Base-by-base conservation (phyloP, 129 eudicot species). In the Silybum marianum region DNA sequence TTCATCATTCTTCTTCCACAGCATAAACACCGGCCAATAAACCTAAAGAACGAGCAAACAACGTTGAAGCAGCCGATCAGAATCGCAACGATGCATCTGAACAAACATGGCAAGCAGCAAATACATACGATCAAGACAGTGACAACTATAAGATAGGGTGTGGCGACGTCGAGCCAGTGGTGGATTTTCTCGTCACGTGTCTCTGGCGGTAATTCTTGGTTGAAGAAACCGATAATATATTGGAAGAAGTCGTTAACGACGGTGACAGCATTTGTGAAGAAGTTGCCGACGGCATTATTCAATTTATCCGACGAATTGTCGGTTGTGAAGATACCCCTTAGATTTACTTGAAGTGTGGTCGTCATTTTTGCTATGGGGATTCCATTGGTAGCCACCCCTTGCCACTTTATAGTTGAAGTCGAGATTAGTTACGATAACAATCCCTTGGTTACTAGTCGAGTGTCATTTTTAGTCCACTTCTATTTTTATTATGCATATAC, bases 121-220 rank as follows among this genome's bases (percentile, higher is more conserved):
- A 85, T 18, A 0, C 77, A 80, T 19, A 84, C 13, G 76, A 81
- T 19, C 63, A 91, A 40, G 23, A 78, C 85, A 48, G 48, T 22
- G 13, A 65, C 83, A 24, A 38, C 87, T 23, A 86, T 76, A 23
- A 88, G 78, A 38, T 83, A 91, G 1, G 88, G 89, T 13, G 54
- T 36, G 48, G 86, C 87, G 2, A 80, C 85, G 0, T 68, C 51
- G 70, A 81, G 0, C 87, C 88, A 86, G 71, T 80, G 72, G 36
- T 91, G 36, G 36, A 32, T 32, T 32, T 32, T 4, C 36, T 32
- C 0, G 36, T 32, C 36, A 32, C 36, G 36, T 6, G 36, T 32
- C 36, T 32, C 36, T 32, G 36, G 36, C 3, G 36, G 36, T 3
- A 32, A 32, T 32, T 32, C 36, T 32, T 32, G 36, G 6, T 32